Evolutionary conservation across 805 yeast genomes (phyloP), one percentile per base, ranked within the genome.

Genomic region (Yarrowia sp.): DNA sequence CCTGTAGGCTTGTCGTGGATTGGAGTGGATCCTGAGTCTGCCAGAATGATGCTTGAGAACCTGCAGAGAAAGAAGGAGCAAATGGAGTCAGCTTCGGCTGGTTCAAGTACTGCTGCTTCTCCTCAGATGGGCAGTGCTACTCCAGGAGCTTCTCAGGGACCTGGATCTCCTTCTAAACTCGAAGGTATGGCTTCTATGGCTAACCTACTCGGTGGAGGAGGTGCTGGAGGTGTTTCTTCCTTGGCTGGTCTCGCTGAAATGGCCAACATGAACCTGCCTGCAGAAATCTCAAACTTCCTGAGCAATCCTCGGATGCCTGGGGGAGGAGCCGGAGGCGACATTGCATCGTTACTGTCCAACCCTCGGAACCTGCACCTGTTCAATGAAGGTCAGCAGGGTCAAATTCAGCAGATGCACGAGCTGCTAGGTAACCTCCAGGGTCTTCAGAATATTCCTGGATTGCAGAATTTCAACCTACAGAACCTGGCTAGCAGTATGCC

Each of bases 381-480:
- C 35, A 58, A 44, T 15, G 64, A 58, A n/a, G 51, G 51, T 6
- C 64, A 58, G 35, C 64, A 58, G n/a, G 64, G 64, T n/a, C 64
- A 58, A 22, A 32, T 58, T 6, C 42, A 33, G 22, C 64, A 58
- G 22, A 58, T 58, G 64, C 64, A 58, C 15, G 64, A 58, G 43
- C 51, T 58, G 8, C 17, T 58, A 32, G 64, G 64, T 5, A 58
- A 43, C 14, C 36, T 55, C n/a, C 61, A 55, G 42, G 61, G 61
- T 13, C 61, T 55, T 1, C 58, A 51, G 35, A 51, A 51, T 33
- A 51, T 51, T 15, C 61, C 61, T 3, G 61, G 61, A 5, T 31
- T 55, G 13, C 61, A 55, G n/a, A 41, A 55, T 6, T 28, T 55
- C 38, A 55, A 55, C 41, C 36, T 55, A 4, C 61, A 55, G 14